Evolutionary conservation across 345 rosid species (phyloP).

Genomic region (Sisymbrium irio): DNA sequence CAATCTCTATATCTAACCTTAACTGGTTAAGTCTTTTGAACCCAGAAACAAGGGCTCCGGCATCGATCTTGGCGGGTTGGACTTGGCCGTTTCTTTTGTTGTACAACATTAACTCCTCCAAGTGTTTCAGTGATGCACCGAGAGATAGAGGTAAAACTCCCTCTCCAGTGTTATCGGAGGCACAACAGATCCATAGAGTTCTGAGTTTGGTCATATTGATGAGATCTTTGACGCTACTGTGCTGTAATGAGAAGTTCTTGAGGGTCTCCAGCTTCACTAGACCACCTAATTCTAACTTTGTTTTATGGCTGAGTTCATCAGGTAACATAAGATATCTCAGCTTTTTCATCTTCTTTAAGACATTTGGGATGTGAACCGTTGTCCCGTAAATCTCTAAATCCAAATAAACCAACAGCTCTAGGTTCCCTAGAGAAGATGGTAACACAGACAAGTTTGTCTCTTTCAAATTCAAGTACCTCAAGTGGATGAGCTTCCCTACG

Average conservation of each 20-base stretch:
- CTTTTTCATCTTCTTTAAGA: conserved; percentile 18
- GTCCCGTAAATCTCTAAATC: conserved; percentile 19
- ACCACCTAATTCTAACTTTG: conserved; percentile 7
- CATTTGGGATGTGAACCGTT: conserved; percentile 27
- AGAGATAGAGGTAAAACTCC: background rate
- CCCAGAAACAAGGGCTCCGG: conserved; percentile 16
- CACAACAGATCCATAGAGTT: conserved; percentile 18
- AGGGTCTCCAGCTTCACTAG: conserved; percentile 24
- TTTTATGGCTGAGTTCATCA: background rate
- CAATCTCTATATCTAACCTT: conserved; percentile 32
- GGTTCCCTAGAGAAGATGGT: conserved; percentile 28
- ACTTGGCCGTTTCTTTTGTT: background rate
- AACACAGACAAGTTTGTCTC: conserved; percentile 12
- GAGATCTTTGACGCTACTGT: conserved; percentile 12
- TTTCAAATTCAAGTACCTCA: conserved; percentile 29
- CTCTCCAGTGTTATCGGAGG: background rate
- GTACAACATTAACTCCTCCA: conserved; percentile 23
- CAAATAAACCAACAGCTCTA: conserved; percentile 13
- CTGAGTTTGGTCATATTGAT: conserved; percentile 19
- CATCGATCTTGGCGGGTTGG: conserved; percentile 1
- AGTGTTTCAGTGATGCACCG: conserved; percentile 7
- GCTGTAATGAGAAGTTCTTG: conserved; percentile 12
- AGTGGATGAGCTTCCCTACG: conserved; percentile 40
- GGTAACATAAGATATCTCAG: conserved; percentile 30
- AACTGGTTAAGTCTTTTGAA: conserved; percentile 25